phyloP scores from a whole-genome alignment of 2,329 filamentous ascomycete species.

The Alternaria dauci region DNA sequence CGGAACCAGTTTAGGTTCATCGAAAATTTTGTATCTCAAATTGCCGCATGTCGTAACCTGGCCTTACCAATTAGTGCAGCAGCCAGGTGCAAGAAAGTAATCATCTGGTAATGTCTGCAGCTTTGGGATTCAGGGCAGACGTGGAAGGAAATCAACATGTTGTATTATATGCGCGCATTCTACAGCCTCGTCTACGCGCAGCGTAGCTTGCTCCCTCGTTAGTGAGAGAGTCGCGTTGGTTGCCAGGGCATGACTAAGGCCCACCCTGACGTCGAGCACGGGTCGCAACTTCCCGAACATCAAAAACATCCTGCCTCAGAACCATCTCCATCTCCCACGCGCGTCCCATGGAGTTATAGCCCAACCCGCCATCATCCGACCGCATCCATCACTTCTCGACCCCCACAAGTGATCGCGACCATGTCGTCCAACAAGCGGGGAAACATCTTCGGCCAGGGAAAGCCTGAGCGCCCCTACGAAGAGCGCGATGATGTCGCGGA shows the following conservation, averaged over 20 bases:
- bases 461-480: constrained; percentile 37
- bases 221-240: constrained; percentile 14
- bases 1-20: not conserved
- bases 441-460: constrained; percentile 40
- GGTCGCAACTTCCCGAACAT: constrained; percentile 18
- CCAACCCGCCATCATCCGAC: constrained; percentile 10
- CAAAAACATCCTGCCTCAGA: constrained; percentile 20
- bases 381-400: constrained; percentile 18
- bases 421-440: constrained; percentile 43
- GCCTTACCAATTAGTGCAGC: not conserved
- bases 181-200: not conserved
- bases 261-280: constrained; percentile 21
- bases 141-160: not conserved
- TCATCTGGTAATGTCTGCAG: not conserved
- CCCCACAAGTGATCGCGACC: constrained; percentile 23
- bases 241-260: constrained; percentile 18
- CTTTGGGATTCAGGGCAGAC: not conserved
- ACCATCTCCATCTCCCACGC: constrained; percentile 10
- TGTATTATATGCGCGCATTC: not conserved
- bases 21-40: constrained; percentile 1
- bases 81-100: not conserved
- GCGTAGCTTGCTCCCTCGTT: not conserved
- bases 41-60: not conserved
- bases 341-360: constrained; percentile 20
- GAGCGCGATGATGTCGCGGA: constrained; percentile 52